Evolutionary conservation across 2,329 filamentous ascomycete species (phyloP), one percentile per base, ranked within the genome.

Genomic region (Rhexocercosporidium sp.): DNA sequence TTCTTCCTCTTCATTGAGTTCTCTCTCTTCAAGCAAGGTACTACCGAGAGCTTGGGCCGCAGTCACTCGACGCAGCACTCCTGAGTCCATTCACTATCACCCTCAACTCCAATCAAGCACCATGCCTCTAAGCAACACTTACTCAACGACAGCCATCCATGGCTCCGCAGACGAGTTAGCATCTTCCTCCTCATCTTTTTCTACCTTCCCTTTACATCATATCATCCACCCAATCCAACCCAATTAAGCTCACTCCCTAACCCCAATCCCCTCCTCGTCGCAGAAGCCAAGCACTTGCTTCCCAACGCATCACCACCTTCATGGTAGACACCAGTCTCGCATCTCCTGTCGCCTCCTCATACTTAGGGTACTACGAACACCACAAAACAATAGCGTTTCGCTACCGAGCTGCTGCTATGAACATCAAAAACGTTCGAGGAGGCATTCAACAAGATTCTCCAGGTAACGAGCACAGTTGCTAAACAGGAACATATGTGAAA

Each of bases 261-360:
- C 4, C 4, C 6, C n/a, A 4, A 6, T 7, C n/a, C 53, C 27
- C 20, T 16, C 18, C 7, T 18, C 4, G 18, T n/a, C 16, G n/a
- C 29, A 20, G 34, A 22, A n/a, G n/a, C 31, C 16, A 6, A 25
- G 20, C 31, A 34, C 29, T 37, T 3, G 16, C 53, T 34, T 16
- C 34, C 53, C 31, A 57, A 39, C 53, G 53, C 31, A 39, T 57
- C 53, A 39, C 29, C 29, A 39, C 53, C n/a, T 57, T 57, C 31
- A 3, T 57, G 7, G 29, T 31, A 39, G 53, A 57, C 53, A 57
- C 53, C 16, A 16, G n/a, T 3, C 53, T 39, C n/a, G 3, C 57
- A n/a, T 12, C 57, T 11, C 20, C 57, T 3, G 31, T 27, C 37
- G 14, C 22, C 46, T 14, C 25, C 1, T 34, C 22, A 14, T 20